Evolutionary conservation across 2,329 filamentous ascomycete species (phyloP), one percentile per base, ranked within the genome.

Genomic region (Cadophora sp.): DNA sequence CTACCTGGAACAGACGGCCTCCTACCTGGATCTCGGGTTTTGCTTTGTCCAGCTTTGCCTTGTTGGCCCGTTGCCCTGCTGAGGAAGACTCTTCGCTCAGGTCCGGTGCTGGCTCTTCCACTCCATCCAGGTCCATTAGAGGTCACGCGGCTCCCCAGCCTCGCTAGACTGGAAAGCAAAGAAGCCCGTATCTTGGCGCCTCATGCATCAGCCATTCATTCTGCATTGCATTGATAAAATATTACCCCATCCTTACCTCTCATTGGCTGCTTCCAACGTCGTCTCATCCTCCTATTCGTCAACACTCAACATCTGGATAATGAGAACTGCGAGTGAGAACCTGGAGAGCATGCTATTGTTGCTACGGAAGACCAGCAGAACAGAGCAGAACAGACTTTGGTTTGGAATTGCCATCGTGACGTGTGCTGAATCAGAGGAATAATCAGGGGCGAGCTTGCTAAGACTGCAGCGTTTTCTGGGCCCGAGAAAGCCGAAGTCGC

Each of bases 331-430:
- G 30, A 61, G n/a, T 36, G 59, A 36, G 59, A 36, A 50, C 41
- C 22, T 61, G 24, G 59, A 24, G 27, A 36, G 43, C 59, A 36
- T 61, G 59, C 43, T 27, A 45, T 59, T 43, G 18, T 22, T 39
- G 18, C 36, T 56, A n/a, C 50, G 18, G n/a, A 20, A 13, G 20
- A 22, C 27, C 27, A 16, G 30, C n/a, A 5, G 18, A n/a, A 16
- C 30, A 20, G 51, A 27, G 22, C 18, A 36, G 43, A 18, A 45
- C 43, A 45, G 14, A 20, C 16, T 22, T 48, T 50, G n/a, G n/a
- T 50, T 50, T 14, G 18, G 47, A 50, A 30, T 61, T 14, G 59
- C 59, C 45, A 61, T 61, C 45, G 59, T 61, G 59, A 61, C 59
- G 59, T 51, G 59, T 39, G n/a, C 51, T 33, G 43, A 45, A 43